Base-by-base conservation (phyloP, 2,329 filamentous ascomycete genomes). In the Monosporascus ibericus region DNA sequence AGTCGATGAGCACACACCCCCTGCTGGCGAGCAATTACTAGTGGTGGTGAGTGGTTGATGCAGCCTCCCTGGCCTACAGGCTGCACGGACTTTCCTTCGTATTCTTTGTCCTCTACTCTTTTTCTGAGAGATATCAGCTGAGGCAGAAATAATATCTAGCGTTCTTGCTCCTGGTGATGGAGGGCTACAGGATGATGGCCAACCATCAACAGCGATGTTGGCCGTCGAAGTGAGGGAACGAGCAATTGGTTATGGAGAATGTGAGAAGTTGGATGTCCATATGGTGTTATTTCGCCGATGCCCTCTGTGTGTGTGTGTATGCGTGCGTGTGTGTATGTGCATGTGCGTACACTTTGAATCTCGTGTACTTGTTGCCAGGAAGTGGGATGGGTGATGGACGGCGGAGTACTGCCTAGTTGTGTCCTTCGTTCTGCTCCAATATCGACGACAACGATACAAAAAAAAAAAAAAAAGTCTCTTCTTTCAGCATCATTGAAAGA, bases 391-490 rank as follows among this genome's bases (percentile, higher is more conserved):
- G 37, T 34, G 39, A 44, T 49, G 24, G 51, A 37, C 40, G 52
- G 44, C 18, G 50, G 52, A 44, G 52, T 55, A 55, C 55, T 55
- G 55, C 22, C 52, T 58, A 47, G 53, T 50, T 51, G 57, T 50
- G 39, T 55, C 47, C 63, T 65, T 65, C 65, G 63, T 65, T 11
- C 42, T 55, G 56, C 51, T 56, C 53, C 48, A 57, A 56, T 53
- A 57, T 46, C 42, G 42, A 51, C 51, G 48, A 47, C 48, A 50
- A 52, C 52, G 59, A 56, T 49, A 50, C 27, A 42, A 38, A 34
- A 25, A 51, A 60, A 60, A 60, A 60, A 58, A 58, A 59, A 56
- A n/a, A n/a, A n/a, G n/a, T n/a, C n/a, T 24, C 20, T 40, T 48
- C 54, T 55, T 47, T 55, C 54, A 55, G 53, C 48, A 47, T 53